A percentile compares a stretch with the other conserved stretches of the same genome.
phyloP scores from a whole-genome alignment of 495 filamentous ascomycete genomes.

The Annulohypoxylon stygium region DNA sequence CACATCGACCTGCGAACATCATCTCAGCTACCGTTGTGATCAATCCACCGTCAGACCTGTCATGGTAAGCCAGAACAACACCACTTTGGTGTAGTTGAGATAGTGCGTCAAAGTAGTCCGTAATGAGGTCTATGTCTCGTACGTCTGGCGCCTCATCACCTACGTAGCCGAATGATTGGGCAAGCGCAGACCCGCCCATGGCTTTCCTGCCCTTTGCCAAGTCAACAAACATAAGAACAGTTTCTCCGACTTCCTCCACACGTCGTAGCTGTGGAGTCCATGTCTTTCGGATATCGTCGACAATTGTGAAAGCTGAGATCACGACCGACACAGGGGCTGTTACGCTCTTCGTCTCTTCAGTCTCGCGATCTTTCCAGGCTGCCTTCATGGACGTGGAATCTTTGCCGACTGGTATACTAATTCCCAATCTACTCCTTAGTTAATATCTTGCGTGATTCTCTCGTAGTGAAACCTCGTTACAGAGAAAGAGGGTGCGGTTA shows the following conservation, averaged over 20 bases:
- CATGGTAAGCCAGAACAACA: constrained; percentile 94
- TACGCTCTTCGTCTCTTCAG: constrained; percentile 80
- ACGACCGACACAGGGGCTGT: constrained; percentile 92
- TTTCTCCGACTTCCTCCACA: constrained; percentile 88
- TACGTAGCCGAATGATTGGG: constrained; percentile 90
- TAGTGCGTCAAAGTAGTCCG: constrained; percentile 92
- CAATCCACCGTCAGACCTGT: constrained; percentile 92
- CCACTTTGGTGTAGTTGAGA: constrained; percentile 86
- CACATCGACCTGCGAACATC: constrained; percentile 97
- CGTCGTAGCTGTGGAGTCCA: constrained; percentile 93
- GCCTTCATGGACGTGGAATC: constrained; percentile 99
- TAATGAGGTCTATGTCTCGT: constrained; percentile 81
- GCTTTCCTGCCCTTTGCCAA: constrained; percentile 81
- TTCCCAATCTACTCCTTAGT: constrained; percentile 69
- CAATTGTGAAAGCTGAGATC: constrained; percentile 88
- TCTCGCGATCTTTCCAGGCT: constrained; percentile 84
- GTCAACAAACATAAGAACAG: constrained; percentile 90
- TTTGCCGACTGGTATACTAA: constrained; percentile 96
- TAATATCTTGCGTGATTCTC: background rate
- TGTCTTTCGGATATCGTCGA: constrained; percentile 81
- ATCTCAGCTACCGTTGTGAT: constrained; percentile 94
- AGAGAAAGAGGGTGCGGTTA: constrained; percentile 41
- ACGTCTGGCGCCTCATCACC: constrained; percentile 89
- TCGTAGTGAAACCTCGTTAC: background rate
- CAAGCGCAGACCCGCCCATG: constrained; percentile 91